Conservation (phyloP, 2,329 filamentous ascomycete species). For the Geosmithia flava region DNA sequence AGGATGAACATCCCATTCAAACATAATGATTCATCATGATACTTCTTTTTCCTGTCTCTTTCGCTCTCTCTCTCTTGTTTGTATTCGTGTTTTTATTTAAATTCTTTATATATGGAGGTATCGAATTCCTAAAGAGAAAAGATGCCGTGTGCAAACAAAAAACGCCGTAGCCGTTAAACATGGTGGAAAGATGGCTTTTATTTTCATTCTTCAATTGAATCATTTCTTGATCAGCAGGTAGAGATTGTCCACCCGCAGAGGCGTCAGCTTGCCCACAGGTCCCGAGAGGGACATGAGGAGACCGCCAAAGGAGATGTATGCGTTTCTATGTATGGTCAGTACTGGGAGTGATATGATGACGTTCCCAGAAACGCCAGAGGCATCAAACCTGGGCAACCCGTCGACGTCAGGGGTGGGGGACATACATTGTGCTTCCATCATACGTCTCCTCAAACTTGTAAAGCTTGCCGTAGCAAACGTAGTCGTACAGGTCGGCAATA, state of each 20-base stretch:
- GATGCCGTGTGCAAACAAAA: not conserved
- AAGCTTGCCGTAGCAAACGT: slow-evolving; percentile 80
- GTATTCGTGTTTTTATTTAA: not conserved
- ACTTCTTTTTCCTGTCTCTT: too few relatives aligned
- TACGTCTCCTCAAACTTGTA: slow-evolving; percentile 75
- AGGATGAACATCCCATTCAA: slow-evolving; percentile 1
- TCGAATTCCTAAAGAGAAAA: not conserved
- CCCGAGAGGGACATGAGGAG: slow-evolving; percentile 84
- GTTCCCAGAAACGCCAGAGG: too few relatives aligned
- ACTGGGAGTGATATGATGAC: not conserved
- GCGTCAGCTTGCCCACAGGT: slow-evolving; percentile 89
- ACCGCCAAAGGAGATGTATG: slow-evolving; percentile 88
- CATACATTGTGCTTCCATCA: slow-evolving; percentile 72
- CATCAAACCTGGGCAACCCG: too few relatives aligned
- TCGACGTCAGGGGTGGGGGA: not conserved
- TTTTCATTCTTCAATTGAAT: not conserved
- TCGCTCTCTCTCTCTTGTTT: not conserved
- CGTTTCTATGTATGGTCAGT: slow-evolving; percentile 49
- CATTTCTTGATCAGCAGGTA: slow-evolving; percentile 92
- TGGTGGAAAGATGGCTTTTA: not conserved
- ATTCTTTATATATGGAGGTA: not conserved
- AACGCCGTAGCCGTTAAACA: not conserved
- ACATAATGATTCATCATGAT: too few relatives aligned
- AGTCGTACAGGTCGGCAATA: slow-evolving; percentile 71
- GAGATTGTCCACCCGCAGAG: slow-evolving; percentile 82